phyloP scores from a whole-genome alignment of 2,329 filamentous ascomycete genomes.

The Pseudogymnoascus sp. region DNA sequence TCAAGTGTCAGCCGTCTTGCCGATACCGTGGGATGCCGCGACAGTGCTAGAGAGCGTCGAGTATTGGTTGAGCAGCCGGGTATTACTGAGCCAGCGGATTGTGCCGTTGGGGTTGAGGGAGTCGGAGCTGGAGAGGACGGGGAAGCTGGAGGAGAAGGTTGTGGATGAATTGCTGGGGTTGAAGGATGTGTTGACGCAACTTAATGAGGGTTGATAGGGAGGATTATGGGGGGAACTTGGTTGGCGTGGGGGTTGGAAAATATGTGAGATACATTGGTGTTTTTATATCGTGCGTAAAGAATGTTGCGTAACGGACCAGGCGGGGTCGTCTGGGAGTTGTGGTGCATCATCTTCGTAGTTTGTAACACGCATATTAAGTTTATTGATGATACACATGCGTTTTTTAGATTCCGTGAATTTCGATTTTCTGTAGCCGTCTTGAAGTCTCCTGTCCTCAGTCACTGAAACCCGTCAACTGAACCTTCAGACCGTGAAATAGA shows the following conservation, averaged over 20 bases:
- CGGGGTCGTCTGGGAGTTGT: neutral
- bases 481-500: neutral
- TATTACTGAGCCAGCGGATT: slow-evolving; percentile 63
- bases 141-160: slow-evolving; percentile 66
- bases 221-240: neutral
- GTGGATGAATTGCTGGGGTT: slow-evolving; percentile 52
- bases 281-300: slow-evolving; percentile 8
- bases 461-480: neutral
- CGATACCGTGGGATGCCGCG: slow-evolving; percentile 71
- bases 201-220: neutral
- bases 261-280: neutral
- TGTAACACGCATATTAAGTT: slow-evolving; percentile 5
- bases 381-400: neutral
- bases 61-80: slow-evolving; percentile 65
- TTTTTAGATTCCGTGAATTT: neutral
- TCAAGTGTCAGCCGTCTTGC: slow-evolving; percentile 54
- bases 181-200: slow-evolving; percentile 22
- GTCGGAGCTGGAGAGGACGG: slow-evolving; percentile 48
- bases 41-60: slow-evolving; percentile 75
- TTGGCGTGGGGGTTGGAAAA: slow-evolving; percentile 2
- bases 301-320: neutral
- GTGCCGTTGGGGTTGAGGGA: slow-evolving; percentile 68
- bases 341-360: neutral
- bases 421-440: neutral
- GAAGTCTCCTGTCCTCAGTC: neutral